Base-by-base conservation (phyloP, 2,329 filamentous ascomycete genomes). In the Podosphaera aphanis region DNA sequence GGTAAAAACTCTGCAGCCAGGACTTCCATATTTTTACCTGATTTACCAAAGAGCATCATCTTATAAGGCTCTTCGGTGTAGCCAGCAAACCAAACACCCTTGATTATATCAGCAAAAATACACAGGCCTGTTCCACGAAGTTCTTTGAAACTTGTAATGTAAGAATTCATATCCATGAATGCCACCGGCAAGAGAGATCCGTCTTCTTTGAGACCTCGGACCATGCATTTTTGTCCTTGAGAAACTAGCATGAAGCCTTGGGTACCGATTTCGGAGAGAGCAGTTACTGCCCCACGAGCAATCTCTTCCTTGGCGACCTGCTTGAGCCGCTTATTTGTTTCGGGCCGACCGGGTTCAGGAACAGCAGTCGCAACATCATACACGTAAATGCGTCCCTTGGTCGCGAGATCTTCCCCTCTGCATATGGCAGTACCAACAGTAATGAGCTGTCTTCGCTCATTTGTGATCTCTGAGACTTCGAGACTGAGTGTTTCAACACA, bases 41-140 rank as follows among this genome's bases (percentile, higher is more conserved):
- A 83, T 63, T 94, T 94, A 37, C 86, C 85, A 52, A 95, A 85
- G 2, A 94, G 70, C 50, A 85, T 80, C 75, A 98, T 85, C 53
- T 82, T 86, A 60, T 95, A 98, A 0, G 90, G 90, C 57, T 95
- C 90, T 63, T 98, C 88, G 7, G 83, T 90, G 58, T 94, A 98
- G 0, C 90, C 90, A 0, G 83, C 82, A 53, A 98, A 92, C 85
- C 90, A 95, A 2, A 95, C 69, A 0, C 90, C 90, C 64, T 93
- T 93, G 59, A 90, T 77, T 0, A 81, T 83, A 63, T 98, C 90
- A 0, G 83, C 82, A 64, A 94, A 77, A 10, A 93, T 68, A 56
- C 83, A 85, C 59, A 98, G 69, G 0, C 88, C 86, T 0, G 84
- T 92, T 1, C 79, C 76, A 2, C 77, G 76, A 16, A 98, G 69